A percentile compares a stretch with the other conserved stretches of the same genome.
Evolutionary conservation across 164 flowering plant species (phyloP).

Genomic region (Vitis riparia): DNA sequence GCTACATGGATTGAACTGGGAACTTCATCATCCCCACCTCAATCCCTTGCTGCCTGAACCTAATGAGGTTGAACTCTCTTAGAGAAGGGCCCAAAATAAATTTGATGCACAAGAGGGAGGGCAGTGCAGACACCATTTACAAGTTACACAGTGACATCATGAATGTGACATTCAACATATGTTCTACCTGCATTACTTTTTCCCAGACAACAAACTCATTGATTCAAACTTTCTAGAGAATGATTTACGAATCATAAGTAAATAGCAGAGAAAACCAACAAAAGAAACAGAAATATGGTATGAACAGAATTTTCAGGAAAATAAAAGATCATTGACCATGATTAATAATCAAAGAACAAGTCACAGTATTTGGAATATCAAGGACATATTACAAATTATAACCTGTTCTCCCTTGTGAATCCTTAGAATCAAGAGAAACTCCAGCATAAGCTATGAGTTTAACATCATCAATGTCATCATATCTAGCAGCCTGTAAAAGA

Average conservation of each 20-base stretch:
- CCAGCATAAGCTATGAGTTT: slow-evolving; percentile 59
- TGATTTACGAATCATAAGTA: not conserved
- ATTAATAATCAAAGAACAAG: not conserved
- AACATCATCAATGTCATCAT: slow-evolving; percentile 78
- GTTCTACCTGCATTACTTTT: not conserved
- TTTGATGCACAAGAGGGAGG: too few relatives aligned
- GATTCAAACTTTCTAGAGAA: not conserved
- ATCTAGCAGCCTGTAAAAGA: slow-evolving; percentile 79
- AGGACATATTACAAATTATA: not conserved
- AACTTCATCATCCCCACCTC: too few relatives aligned
- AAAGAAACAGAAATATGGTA: not conserved
- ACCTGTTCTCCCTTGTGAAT: slow-evolving; percentile 88
- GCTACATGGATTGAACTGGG: too few relatives aligned
- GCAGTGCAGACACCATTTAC: not conserved
- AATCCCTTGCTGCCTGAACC: too few relatives aligned
- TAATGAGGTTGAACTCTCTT: too few relatives aligned
- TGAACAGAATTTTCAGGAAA: too few relatives aligned
- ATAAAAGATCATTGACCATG: not conserved
- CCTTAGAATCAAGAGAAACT: slow-evolving; percentile 72
- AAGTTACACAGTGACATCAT: not conserved
- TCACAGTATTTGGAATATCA: not conserved
- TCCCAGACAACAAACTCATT: not conserved
- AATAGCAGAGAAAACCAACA: not conserved
- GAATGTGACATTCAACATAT: not conserved
- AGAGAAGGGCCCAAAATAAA: too few relatives aligned